Base-by-base conservation (phyloP, 805 yeast species). In the Yamadazyma sp. region DNA sequence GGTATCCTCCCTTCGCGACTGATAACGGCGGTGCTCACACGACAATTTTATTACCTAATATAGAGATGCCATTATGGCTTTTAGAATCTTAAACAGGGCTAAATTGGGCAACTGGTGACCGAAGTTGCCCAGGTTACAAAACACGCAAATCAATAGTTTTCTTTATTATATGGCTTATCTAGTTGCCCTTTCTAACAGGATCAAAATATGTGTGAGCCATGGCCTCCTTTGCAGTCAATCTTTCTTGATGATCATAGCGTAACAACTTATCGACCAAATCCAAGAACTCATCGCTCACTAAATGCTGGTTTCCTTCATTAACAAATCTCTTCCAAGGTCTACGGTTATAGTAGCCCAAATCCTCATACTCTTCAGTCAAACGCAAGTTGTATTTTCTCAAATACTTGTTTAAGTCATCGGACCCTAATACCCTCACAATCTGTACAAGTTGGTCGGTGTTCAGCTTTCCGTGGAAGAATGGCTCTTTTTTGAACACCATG, bases 401-500 rank as follows among this genome's bases (percentile, higher is more conserved):
- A 58, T 87, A 88, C 33, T 62, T 64, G 53, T 78, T 66, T 37
- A 89, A 69, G 47, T 80, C 90, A 42, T 82, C 84, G 1, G 95
- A 84, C 14, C 96, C 96, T 50, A 89, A 71, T 1, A 89, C 93
- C 44, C 86, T 75, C 10, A 89, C 95, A 45, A 89, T 88, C 60
- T 87, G 90, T 16, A 89, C 95, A 53, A 89, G 67, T 64, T 89
- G 96, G 64, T 89, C 96, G 27, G 89, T 85, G 60, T 89, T 89
- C 14, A 95, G 84, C 45, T 85, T 82, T 14, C 96, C 96, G 58
- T 86, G 91, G 75, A 89, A 89, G 48, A 89, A 85, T 9, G 96
- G 96, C 54, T 89, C 96, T 55, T 81, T 84, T 55, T 83, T 84
- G 67, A 88, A 87, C 22, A 87, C 80, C 60, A 89, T 85, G 9